A percentile compares a stretch with the other conserved stretches of the same genome.
Evolutionary conservation across 371 early-diverging fungal species (phyloP).

Genomic region (Sporodiniella umbellata): DNA sequence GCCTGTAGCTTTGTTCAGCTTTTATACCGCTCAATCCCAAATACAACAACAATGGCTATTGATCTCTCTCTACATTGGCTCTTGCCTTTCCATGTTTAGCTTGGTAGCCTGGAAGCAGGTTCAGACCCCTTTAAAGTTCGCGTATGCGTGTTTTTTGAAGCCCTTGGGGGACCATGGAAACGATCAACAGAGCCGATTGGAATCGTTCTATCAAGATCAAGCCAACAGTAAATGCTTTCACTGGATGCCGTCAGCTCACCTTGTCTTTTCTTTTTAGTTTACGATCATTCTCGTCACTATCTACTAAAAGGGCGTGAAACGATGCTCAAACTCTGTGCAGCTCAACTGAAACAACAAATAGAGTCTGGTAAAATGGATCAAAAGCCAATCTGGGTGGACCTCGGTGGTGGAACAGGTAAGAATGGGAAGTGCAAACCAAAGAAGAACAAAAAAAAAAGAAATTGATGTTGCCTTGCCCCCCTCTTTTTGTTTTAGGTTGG

Average conservation of each 20-base stretch:
- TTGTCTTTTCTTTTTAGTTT: slow-evolving; percentile 35
- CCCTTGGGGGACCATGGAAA: slow-evolving; percentile 63
- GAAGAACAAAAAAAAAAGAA: background rate
- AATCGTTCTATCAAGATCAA: slow-evolving; percentile 75
- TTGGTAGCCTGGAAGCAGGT: slow-evolving; percentile 34
- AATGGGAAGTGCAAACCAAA: too few relatives aligned
- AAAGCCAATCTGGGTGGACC: slow-evolving; percentile 72
- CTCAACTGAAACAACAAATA: slow-evolving; percentile 62
- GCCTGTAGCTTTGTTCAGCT: slow-evolving; percentile 4
- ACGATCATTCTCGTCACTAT: slow-evolving; percentile 59
- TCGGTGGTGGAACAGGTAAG: slow-evolving; percentile 85
- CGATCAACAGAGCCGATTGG: slow-evolving; percentile 60
- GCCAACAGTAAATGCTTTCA: slow-evolving; percentile 53
- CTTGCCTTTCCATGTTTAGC: slow-evolving; percentile 1
- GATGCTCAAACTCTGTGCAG: slow-evolving; percentile 78
- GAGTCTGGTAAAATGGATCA: slow-evolving; percentile 22
- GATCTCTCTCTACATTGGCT: slow-evolving; percentile 14
- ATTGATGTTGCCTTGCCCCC: background rate
- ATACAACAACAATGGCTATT: slow-evolving; percentile 11
- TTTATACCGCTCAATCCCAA: slow-evolving; percentile 9
- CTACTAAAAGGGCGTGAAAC: slow-evolving; percentile 76
- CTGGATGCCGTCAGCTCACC: too few relatives aligned
- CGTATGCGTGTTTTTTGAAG: slow-evolving; percentile 76
- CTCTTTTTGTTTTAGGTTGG: slow-evolving; percentile 46
- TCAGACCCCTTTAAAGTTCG: slow-evolving; percentile 51